Conservation (phyloP, 1,284 basidiomycete species). For the Entoloma clypeatum region DNA sequence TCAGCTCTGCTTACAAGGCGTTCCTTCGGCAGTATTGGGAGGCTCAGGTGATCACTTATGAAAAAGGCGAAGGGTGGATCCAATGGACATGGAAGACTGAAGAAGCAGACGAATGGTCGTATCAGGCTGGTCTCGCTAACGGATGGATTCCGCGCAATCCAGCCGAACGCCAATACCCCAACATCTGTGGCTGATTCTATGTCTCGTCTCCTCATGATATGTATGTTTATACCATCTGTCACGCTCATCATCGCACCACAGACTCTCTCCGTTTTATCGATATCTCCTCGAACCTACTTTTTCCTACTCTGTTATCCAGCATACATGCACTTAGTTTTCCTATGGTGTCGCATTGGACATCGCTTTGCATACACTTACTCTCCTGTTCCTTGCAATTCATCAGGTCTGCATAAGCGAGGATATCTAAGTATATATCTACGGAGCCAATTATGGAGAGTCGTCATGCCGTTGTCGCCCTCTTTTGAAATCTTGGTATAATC, state of each 20-base stretch:
- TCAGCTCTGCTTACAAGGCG: constrained; percentile 77
- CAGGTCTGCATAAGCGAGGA: too few relatives aligned
- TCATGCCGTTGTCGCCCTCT: constrained; percentile 13
- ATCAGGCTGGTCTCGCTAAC: constrained; percentile 69
- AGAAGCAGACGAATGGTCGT: constrained; percentile 72
- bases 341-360: too few relatives aligned
- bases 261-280: too few relatives aligned
- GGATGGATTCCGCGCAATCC: constrained; percentile 79
- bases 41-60: constrained; percentile 71
- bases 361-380: too few relatives aligned
- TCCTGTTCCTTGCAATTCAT: too few relatives aligned
- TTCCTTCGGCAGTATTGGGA: constrained; percentile 85
- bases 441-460: constrained; percentile 5
- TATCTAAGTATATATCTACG: too few relatives aligned
- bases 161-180: constrained; percentile 35
- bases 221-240: constrained; percentile 5
- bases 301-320: too few relatives aligned
- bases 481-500: constrained; percentile 55
- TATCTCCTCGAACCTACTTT: too few relatives aligned
- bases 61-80: constrained; percentile 66
- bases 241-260: not conserved
- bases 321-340: too few relatives aligned
- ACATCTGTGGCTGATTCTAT: constrained; percentile 36
- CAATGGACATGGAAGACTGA: constrained; percentile 75
- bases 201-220: not conserved